These are phyloP conservation scores for Sesbania bispinosa DNA, from an alignment of 306 rosid genomes.

Conservation along the genomic window DNA sequence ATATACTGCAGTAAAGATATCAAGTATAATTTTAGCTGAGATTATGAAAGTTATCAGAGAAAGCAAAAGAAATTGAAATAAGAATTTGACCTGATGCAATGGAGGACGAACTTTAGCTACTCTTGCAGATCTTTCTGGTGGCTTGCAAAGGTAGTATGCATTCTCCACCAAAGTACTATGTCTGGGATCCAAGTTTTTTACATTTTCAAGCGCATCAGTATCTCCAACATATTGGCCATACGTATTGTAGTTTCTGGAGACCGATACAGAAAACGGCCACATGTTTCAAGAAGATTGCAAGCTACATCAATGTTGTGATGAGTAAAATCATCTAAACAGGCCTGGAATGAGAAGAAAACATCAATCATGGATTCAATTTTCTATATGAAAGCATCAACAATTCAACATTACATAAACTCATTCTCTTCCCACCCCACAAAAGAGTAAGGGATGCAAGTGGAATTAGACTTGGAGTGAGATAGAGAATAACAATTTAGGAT, in stretches of 20 bases:
- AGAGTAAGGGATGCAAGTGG: constrained; percentile 11
- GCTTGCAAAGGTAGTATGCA: constrained; percentile 98
- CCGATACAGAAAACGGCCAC: constrained; percentile 96
- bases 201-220: constrained; percentile 98
- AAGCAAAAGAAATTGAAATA: neutral
- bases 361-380: constrained; percentile 16
- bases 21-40: neutral
- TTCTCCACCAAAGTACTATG: constrained; percentile 98
- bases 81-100: constrained; percentile 75
- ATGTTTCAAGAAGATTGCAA: constrained; percentile 96
- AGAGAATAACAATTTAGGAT: neutral
- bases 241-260: constrained; percentile 95
- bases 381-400: neutral
- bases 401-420: neutral
- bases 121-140: constrained; percentile 97
- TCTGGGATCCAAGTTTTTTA: constrained; percentile 98
- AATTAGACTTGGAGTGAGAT: neutral
- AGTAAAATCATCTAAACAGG: constrained; percentile 95
- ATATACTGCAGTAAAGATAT: constrained; percentile 65
- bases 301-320: constrained; percentile 99
- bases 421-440: neutral
- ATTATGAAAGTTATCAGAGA: neutral
- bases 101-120: constrained; percentile 97
- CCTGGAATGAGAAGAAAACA: constrained; percentile 44
- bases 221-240: constrained; percentile 98